These are phyloP conservation scores for Colletotrichum paranaense DNA, from an alignment of 2,329 filamentous ascomycete species.

Conservation along the genomic window DNA sequence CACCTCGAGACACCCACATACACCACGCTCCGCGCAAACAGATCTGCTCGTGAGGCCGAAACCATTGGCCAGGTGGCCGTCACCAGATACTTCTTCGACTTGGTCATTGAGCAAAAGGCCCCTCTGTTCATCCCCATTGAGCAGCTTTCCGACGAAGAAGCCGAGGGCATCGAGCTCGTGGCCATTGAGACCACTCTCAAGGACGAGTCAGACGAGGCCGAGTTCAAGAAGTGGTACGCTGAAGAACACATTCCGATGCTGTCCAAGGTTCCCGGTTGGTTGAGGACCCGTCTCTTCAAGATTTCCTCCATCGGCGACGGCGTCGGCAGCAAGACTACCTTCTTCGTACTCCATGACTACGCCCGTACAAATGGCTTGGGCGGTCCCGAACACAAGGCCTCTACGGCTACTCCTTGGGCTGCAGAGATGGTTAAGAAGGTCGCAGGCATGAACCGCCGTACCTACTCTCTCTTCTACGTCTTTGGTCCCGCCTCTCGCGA, in stretches of 20 bases:
- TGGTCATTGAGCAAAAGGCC: constrained; percentile 66
- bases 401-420: constrained; percentile 71
- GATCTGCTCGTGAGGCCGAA: constrained; percentile 63
- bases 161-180: constrained; percentile 70
- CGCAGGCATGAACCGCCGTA: constrained; percentile 65
- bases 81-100: constrained; percentile 77
- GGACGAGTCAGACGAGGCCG: constrained; percentile 60
- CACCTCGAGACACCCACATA: constrained; percentile 79
- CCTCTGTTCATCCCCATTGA: constrained; percentile 70
- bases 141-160: constrained; percentile 67
- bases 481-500: constrained; percentile 82
- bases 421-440: constrained; percentile 70
- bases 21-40: constrained; percentile 69
- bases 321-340: constrained; percentile 56
- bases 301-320: constrained; percentile 71
- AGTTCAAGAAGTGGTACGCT: constrained; percentile 75
- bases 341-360: constrained; percentile 80
- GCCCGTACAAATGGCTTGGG: constrained; percentile 73
- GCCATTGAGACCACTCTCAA: constrained; percentile 69
- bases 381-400: constrained; percentile 71
- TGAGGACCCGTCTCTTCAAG: constrained; percentile 77
- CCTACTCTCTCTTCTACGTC: constrained; percentile 80
- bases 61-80: constrained; percentile 71
- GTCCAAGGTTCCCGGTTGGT: constrained; percentile 81
- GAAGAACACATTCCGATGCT: constrained; percentile 81